Evolutionary conservation across 108 stramenopile species (phyloP).

Genomic region (Conticribra guillardii): DNA sequence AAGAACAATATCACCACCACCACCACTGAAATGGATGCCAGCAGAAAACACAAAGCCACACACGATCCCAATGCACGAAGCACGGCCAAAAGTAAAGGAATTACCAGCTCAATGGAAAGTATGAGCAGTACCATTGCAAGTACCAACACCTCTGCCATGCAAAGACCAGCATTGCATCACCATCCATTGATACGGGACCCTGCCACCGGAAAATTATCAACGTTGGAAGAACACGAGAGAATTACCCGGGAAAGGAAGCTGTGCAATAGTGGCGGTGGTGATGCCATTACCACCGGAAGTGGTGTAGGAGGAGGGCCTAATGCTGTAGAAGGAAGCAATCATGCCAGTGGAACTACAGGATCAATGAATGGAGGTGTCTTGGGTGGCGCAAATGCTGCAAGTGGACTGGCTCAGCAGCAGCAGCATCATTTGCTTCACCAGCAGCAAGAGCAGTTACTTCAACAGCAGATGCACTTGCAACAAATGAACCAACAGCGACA

Average conservation of each 20-base stretch:
- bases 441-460: no score
- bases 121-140: slow-evolving; percentile 10
- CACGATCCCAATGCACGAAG: no score
- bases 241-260: background rate
- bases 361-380: no score
- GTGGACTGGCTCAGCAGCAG: no score
- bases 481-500: no score
- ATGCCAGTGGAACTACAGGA: no score
- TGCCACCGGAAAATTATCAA: background rate
- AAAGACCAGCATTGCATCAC: background rate
- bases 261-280: background rate
- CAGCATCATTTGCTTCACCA: no score
- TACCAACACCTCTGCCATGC: background rate
- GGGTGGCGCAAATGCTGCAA: no score
- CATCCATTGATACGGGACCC: background rate
- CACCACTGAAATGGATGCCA: background rate
- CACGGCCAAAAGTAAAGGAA: no score
- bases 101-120: slow-evolving; percentile 14
- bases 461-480: no score
- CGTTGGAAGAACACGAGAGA: background rate
- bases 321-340: background rate
- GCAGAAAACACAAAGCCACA: background rate
- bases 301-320: background rate
- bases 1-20: no score
- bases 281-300: background rate